Conservation (phyloP, 2,329 filamentous ascomycete species). For the Xylariaceae sp. region DNA sequence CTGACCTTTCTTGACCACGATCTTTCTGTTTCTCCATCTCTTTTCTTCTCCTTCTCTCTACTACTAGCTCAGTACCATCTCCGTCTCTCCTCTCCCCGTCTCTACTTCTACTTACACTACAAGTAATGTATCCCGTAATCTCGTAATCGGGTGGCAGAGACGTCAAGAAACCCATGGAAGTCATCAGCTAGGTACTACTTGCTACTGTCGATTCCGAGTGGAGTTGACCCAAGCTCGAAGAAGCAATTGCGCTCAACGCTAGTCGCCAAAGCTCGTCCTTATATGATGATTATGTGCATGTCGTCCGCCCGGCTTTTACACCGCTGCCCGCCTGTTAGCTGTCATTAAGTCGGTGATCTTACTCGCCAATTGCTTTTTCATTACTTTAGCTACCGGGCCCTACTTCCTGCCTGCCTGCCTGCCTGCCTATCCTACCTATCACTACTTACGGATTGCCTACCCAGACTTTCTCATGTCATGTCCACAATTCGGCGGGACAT, state of each 20-base stretch:
- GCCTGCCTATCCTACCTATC: too few relatives aligned
- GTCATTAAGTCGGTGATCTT: conserved; percentile 12
- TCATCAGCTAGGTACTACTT: background rate
- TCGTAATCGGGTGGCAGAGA: conserved; percentile 7
- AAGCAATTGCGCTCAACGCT: conserved; percentile 21
- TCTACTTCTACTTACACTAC: too few relatives aligned
- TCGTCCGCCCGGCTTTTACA: conserved; percentile 4
- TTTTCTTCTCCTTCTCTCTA: conserved; percentile 4
- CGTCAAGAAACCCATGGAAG: conserved; percentile 7
- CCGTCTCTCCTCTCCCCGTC: too few relatives aligned
- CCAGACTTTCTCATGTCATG: conserved; percentile 4
- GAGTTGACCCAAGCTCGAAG: conserved; percentile 25
- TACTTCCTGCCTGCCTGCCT: too few relatives aligned
- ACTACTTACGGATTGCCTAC: background rate
- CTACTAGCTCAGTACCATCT: conserved; percentile 1
- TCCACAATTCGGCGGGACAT: conserved; percentile 11
- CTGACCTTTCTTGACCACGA: background rate
- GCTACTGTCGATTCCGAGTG: conserved; percentile 21
- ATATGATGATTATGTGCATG: conserved; percentile 13
- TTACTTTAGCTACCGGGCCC: background rate
- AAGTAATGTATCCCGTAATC: background rate
- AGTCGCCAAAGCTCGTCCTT: conserved; percentile 22
- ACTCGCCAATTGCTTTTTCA: conserved; percentile 28
- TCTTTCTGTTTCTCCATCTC: background rate
- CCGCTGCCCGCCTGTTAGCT: conserved; percentile 9